Evolutionary conservation across 2,329 filamentous ascomycete genomes (phyloP), one percentile per base, ranked within the genome.

Genomic region (Metarhizium robertsii): DNA sequence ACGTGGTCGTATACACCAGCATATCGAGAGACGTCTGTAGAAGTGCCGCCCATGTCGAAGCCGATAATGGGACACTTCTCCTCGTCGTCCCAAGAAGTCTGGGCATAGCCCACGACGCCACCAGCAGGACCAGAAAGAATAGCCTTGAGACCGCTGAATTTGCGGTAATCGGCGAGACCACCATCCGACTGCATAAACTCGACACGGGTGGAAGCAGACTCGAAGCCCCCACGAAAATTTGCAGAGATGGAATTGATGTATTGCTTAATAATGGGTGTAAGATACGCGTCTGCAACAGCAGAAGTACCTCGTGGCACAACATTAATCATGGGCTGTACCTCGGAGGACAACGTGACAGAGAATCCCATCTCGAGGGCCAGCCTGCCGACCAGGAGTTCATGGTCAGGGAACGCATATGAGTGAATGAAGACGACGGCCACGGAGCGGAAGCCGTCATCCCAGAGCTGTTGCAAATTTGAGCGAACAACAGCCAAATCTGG

Each of bases 121-220:
- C 86, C 87, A n/a, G 87, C 87, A 4, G 87, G 87, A 0, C 87
- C 87, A 1, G 84, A 87, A 0, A 90, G 68, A 45, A 90, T 87
- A 0, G 85, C 85, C 58, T 81, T 79, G 6, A 89, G 70, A 0
- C 87, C 87, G 18, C 81, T 85, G 65, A 90, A 89, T 53, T 76
- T 79, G 58, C 79, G 75, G 5, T 82, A 79, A 60, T 83, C 79
- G 0, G 72, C 70, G 1, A 78, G 65, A 0, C 75, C 75, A 6
- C 75, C 75, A 46, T 77, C 75, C 0, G 82, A 85, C 63, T 88
- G 85, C 84, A 88, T 88, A 61, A 88, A 87, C 64, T 88, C 84
- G 68, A 85, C 87, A 58, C 84, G 73, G 11, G 83, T 64, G n/a
- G 58, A 60, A 42, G 61, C 64, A 14, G 63, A 62, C 11, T 61